Evolutionary conservation across 2,329 filamentous ascomycete genomes (phyloP).

Genomic region (Diaporthe humulicola): DNA sequence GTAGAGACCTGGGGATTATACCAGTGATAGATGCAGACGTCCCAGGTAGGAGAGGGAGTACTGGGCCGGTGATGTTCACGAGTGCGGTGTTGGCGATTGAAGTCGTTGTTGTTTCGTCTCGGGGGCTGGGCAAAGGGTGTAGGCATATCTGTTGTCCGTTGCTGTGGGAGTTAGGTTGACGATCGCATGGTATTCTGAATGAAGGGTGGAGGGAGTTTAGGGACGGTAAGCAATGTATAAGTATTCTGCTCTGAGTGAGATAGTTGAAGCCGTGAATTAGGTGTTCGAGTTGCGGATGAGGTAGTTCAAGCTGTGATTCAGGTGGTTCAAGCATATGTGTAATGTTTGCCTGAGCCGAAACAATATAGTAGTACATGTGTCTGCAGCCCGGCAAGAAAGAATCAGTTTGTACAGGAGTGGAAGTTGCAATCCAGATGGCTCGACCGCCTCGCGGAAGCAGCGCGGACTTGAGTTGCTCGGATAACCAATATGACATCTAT

Average conservation of each 20-base stretch:
- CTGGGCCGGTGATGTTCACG: neutral
- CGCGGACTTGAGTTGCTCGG: neutral
- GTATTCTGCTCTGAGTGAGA: neutral
- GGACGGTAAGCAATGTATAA: neutral
- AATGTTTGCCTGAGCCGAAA: neutral
- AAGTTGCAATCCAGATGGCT: slow-evolving; percentile 2
- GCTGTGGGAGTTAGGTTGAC: neutral
- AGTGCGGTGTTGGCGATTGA: neutral
- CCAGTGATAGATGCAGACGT: neutral
- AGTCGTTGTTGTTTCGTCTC: slow-evolving; percentile 8
- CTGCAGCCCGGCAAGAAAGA: neutral
- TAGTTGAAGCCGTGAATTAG: neutral
- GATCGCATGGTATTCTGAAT: neutral
- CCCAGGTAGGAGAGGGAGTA: neutral
- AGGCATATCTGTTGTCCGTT: slow-evolving; percentile 26
- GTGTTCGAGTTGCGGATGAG: neutral
- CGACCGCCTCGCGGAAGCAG: neutral
- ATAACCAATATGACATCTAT: neutral
- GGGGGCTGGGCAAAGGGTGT: slow-evolving; percentile 3
- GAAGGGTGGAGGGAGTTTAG: neutral
- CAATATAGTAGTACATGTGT: neutral
- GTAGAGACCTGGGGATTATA: neutral
- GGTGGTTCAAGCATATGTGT: neutral
- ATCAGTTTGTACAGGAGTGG: neutral
- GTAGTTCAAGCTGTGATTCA: neutral